Evolutionary conservation across 305 asterid species (phyloP).

Genomic region (Solanum hybrid): DNA sequence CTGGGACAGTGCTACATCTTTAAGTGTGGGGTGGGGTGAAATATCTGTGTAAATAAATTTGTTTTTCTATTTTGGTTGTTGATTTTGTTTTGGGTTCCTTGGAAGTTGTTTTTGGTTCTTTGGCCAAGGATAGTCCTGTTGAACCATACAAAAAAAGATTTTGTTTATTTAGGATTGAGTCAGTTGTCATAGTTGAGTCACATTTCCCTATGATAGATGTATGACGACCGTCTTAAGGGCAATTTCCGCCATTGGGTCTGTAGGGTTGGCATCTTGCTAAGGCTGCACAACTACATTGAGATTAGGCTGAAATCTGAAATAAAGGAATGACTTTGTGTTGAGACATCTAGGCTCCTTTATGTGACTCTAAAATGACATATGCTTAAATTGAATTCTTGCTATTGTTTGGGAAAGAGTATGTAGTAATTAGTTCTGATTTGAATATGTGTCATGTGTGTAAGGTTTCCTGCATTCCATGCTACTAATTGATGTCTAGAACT

Average conservation of each 20-base stretch:
- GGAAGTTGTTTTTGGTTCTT: not conserved
- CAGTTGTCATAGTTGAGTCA: not conserved
- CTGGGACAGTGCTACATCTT: not conserved
- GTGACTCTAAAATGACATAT: not conserved
- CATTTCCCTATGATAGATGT: not conserved
- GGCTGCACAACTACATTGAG: not conserved
- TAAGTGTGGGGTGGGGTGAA: not conserved
- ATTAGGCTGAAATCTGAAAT: not conserved
- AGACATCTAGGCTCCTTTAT: not conserved
- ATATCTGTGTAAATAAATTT: not conserved
- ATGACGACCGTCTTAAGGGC: not conserved
- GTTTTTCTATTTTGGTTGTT: no score
- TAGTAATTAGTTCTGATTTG: not conserved
- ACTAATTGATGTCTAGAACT: not conserved
- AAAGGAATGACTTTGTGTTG: not conserved
- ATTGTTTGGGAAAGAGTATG: not conserved
- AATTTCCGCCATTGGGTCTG: not conserved
- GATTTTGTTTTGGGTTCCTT: not conserved
- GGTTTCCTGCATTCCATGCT: not conserved
- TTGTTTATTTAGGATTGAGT: not conserved
- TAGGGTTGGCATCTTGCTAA: not conserved
- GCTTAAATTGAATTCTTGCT: not conserved
- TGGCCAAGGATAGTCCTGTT: not conserved
- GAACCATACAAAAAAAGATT: not conserved
- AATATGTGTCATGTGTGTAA: not conserved